Percentiles rank a stretch among this genome's conserved stretches.
phyloP scores from a whole-genome alignment of 164 flowering plant species.

The Stephania japonica region DNA sequence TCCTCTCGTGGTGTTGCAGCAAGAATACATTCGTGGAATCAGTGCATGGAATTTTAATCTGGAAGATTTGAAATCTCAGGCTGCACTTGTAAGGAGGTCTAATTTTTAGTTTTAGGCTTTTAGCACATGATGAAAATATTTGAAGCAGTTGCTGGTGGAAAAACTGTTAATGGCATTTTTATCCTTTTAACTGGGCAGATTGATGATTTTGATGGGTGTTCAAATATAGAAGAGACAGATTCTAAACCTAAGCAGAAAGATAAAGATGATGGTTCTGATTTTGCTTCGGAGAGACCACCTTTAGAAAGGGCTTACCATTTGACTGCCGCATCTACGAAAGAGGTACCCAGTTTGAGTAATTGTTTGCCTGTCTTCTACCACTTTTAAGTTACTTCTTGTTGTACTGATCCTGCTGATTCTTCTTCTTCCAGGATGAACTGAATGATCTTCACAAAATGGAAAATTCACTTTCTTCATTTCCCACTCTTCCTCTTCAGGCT shows the following conservation, averaged over 20 bases:
- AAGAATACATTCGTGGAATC: slow-evolving; percentile 90
- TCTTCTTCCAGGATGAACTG: slow-evolving; percentile 48
- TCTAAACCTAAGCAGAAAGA: slow-evolving; percentile 27
- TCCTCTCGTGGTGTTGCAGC: slow-evolving; percentile 44
- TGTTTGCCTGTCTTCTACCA: not conserved
- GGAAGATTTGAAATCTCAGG: slow-evolving; percentile 87
- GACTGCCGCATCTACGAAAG: slow-evolving; percentile 16
- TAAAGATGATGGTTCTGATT: slow-evolving; percentile 22
- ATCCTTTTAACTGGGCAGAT: slow-evolving; percentile 42
- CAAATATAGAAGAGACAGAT: slow-evolving; percentile 45
- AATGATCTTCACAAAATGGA: slow-evolving; percentile 55
- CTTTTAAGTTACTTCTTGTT: too few relatives aligned
- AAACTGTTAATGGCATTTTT: slow-evolving; percentile 8
- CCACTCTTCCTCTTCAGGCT: slow-evolving; percentile 84
- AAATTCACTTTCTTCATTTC: slow-evolving; percentile 70
- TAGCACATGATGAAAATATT: not conserved
- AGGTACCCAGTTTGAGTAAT: slow-evolving; percentile 36
- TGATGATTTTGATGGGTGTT: slow-evolving; percentile 50
- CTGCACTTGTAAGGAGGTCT: slow-evolving; percentile 73
- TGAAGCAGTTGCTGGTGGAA: slow-evolving; percentile 3
- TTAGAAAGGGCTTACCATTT: slow-evolving; percentile 31
- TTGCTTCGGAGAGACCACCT: slow-evolving; percentile 28
- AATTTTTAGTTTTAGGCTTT: slow-evolving; percentile 9
- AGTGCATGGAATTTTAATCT: slow-evolving; percentile 97
- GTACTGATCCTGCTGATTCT: not conserved